These are phyloP conservation scores for Hymenoscyphus fraxineus DNA, from an alignment of 2,329 filamentous ascomycete genomes.

Conservation along the genomic window DNA sequence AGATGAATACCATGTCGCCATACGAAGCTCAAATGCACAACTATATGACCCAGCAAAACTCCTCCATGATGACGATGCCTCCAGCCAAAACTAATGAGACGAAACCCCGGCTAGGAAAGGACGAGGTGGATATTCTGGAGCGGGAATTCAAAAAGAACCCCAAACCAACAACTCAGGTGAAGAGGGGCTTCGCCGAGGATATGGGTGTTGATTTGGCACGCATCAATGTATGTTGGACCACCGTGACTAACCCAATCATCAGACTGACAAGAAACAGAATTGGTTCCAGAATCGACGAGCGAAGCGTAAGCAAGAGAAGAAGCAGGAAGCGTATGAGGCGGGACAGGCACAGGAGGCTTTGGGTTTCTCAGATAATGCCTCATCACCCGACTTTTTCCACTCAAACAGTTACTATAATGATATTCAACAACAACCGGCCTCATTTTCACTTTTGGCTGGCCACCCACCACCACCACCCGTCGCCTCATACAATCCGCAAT, in stretches of 20 bases:
- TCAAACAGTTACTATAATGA: slow-evolving; percentile 22
- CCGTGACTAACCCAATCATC: slow-evolving; percentile 16
- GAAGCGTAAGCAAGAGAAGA: slow-evolving; percentile 51
- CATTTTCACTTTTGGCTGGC: slow-evolving; percentile 21
- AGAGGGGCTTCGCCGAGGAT: slow-evolving; percentile 57
- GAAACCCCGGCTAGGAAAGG: slow-evolving; percentile 47
- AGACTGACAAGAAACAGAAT: slow-evolving; percentile 46
- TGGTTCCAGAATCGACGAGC: slow-evolving; percentile 67
- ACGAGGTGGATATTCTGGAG: slow-evolving; percentile 57
- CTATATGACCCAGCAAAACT: slow-evolving; percentile 26
- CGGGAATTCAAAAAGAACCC: slow-evolving; percentile 60
- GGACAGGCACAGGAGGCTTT: slow-evolving; percentile 34
- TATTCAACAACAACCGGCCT: slow-evolving; percentile 14
- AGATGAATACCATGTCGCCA: slow-evolving; percentile 17
- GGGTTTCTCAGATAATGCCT: slow-evolving; percentile 27
- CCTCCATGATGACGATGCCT: slow-evolving; percentile 34
- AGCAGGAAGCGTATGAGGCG: slow-evolving; percentile 48
- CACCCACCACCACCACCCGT: slow-evolving; percentile 28
- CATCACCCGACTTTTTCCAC: slow-evolving; percentile 29
- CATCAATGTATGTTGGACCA: slow-evolving; percentile 58
- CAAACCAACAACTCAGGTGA: slow-evolving; percentile 59
- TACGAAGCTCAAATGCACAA: slow-evolving; percentile 24
- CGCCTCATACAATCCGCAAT: slow-evolving; percentile 30
- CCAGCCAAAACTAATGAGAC: slow-evolving; percentile 31
- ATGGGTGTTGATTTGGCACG: slow-evolving; percentile 61